Base-by-base conservation (phyloP, 2,329 filamentous ascomycete genomes). In the Periconia sp. region DNA sequence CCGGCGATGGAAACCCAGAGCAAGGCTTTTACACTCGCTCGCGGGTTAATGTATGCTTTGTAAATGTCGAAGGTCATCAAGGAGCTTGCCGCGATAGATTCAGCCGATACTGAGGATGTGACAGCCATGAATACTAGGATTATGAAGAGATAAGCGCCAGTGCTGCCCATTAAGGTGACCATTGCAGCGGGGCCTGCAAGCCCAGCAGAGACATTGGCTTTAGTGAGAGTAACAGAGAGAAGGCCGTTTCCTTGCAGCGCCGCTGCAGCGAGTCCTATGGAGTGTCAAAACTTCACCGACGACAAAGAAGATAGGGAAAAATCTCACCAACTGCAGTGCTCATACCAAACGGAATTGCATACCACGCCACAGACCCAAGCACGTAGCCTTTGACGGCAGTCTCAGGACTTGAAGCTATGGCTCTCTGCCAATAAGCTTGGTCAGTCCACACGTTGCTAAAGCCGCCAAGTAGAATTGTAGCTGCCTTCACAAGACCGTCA, bases 41-140 rank as follows among this genome's bases (percentile, higher is more conserved):
- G 16, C 1, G 65, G 65, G 19, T 65, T 57, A 39, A 69, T 57
- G 48, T 68, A 68, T 1, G 62, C 65, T 48, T 69, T 67, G 61
- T 69, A 71, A 15, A 70, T 53, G 42, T 70, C 67, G 43, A 65
- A 70, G 2, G 67, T 67, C 7, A 63, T 46, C 1, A 70, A 52
- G 0, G 64, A 58, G 11, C 57, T 59, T 1, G 65, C 63, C 1
- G 65, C 61, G 32, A 69, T 66, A 15, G 63, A 54, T 36, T 69
- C 65, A 5, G 66, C 56, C 4, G 65, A 68, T 4, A 47, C 34
- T 4, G 43, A 18, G 8, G 36, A 43, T 3, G 50, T 54, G 15
- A 54, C 40, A 10, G 48, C 44, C 50, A 51, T 54, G 35, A 54
- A 54, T 5, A 47, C 28, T 26, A 54, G 46, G 12, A 54, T 15